A percentile compares a stretch with the other conserved stretches of the same genome.
These are phyloP conservation scores for Rhododendron ferrugineum DNA, from an alignment of 148 eudicot genomes.

Conservation along the genomic window DNA sequence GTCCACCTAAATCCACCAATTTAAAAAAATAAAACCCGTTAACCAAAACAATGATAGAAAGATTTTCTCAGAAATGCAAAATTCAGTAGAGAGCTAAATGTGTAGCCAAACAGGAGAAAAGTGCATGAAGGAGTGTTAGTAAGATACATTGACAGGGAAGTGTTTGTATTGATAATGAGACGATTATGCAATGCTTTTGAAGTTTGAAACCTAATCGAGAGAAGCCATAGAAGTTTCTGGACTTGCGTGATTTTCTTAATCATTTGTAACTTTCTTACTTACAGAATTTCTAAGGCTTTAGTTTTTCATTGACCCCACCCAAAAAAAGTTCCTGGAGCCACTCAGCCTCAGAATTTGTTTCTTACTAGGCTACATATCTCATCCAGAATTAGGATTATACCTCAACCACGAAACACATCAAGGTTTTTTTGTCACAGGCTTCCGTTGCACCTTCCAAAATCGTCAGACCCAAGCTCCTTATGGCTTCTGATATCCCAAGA, in stretches of 20 bases:
- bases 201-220: background rate
- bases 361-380: background rate
- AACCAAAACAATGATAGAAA: background rate
- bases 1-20: background rate
- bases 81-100: background rate
- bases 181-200: background rate
- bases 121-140: background rate
- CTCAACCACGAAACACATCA: constrained; percentile 87
- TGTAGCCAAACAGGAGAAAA: background rate
- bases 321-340: background rate
- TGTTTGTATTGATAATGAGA: background rate
- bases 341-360: background rate
- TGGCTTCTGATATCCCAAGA: constrained; percentile 64
- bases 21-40: background rate
- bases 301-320: background rate
- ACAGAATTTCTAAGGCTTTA: background rate
- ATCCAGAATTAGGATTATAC: constrained; percentile 27
- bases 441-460: constrained; percentile 73
- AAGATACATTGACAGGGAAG: background rate
- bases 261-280: background rate
- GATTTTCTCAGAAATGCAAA: background rate
- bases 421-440: constrained; percentile 55
- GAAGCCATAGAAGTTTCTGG: background rate
- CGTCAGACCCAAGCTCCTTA: constrained; percentile 67
- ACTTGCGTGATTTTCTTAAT: background rate